Conservation (phyloP, 768 basidiomycete species). For the Podaxis sp. region DNA sequence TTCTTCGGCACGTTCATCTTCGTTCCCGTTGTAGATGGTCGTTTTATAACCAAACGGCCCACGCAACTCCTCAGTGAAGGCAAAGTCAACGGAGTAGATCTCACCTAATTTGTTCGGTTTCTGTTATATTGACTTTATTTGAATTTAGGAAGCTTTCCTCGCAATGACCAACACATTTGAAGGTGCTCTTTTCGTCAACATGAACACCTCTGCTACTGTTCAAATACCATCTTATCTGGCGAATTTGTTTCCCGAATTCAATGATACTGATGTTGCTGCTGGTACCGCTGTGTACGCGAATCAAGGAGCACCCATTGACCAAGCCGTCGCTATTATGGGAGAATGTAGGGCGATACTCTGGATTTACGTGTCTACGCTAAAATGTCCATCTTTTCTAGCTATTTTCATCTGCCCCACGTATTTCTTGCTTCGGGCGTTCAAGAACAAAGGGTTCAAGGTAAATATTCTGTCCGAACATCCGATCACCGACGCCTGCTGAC, state of each 20-base stretch:
- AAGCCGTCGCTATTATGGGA: slow-evolving; percentile 10
- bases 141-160: slow-evolving; percentile 26
- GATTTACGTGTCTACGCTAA: neutral
- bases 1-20: slow-evolving; percentile 38
- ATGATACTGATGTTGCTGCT: slow-evolving; percentile 17
- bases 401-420: slow-evolving; percentile 45
- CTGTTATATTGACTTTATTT: neutral
- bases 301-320: slow-evolving; percentile 5
- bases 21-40: slow-evolving; percentile 45
- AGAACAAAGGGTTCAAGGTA: slow-evolving; percentile 28
- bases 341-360: slow-evolving; percentile 1
- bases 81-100: slow-evolving; percentile 37
- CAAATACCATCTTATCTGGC: slow-evolving; percentile 27
- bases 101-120: neutral
- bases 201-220: slow-evolving; percentile 18
- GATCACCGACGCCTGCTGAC: neutral
- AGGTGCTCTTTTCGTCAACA: slow-evolving; percentile 35
- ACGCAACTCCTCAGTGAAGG: slow-evolving; percentile 30
- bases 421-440: slow-evolving; percentile 29
- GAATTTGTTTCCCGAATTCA: slow-evolving; percentile 35
- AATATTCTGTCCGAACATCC: neutral
- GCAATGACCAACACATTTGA: slow-evolving; percentile 35
- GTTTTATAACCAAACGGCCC: slow-evolving; percentile 39
- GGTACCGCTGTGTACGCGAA: slow-evolving; percentile 4
- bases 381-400: slow-evolving; percentile 18